Base-by-base conservation (phyloP, 2,329 filamentous ascomycete species). In the Cordyceps militaris region DNA sequence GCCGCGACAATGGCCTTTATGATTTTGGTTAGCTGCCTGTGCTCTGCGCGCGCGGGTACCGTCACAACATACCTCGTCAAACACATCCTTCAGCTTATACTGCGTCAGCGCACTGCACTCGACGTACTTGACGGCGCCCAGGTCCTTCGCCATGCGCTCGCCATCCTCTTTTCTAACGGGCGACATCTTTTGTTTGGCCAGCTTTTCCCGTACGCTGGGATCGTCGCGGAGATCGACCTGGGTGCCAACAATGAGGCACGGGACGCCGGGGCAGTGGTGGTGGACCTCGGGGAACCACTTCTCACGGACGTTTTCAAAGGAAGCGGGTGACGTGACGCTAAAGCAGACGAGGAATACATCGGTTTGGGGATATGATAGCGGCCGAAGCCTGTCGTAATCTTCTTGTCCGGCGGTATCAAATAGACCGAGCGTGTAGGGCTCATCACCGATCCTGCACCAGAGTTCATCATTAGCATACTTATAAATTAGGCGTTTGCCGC, bases 361-460 rank as follows among this genome's bases (percentile, higher is more conserved):
- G 67, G 94, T 97, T 77, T 97, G 94, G 1, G 94, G 94, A 73
- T 99, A 99, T 62, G 94, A 97, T 61, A 97, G 84, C 49, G 94
- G 94, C 69, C 94, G 89, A 63, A 99, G 85, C 67, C 94, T 88
- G 75, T 99, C 94, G 78, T 97, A 97, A 86, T 99, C 93, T 82
- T 99, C 94, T 79, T 99, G 94, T 74, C 94, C 94, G 62, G 94
- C 94, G 38, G 94, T 99, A 86, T 99, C 94, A 71, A 97, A 99
- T 28, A 99, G 83, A 59, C 94, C 94, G 49, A 99, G 82, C 16
- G 94, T 99, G 74, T 97, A 97, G 60, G 94, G 94, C 76, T 99
- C 94, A 73, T 97, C 94, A 64, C 94, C 94, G 73, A 99, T 97
- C 94, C 94, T 99, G 70, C 32, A 46, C 28, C 21, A 16, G 19